Percentiles rank a stretch among this genome's conserved stretches.
phyloP scores from a whole-genome alignment of 257 asterid species.

The Ligustrum vulgare region DNA sequence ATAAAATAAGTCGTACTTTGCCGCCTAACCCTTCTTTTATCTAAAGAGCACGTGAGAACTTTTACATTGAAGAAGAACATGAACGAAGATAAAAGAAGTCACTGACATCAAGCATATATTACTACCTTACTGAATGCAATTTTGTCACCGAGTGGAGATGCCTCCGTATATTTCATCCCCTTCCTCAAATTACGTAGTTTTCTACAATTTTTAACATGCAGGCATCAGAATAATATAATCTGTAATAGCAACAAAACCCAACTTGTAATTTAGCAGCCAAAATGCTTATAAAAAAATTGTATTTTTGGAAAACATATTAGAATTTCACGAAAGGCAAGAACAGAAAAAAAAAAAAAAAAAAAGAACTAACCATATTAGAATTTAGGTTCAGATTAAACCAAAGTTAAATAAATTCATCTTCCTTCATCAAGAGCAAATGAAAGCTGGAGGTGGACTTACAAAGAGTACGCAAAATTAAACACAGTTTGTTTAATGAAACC shows the following conservation, averaged over 20 bases:
- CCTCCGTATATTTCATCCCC: conserved; percentile 65
- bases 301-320: too few relatives aligned
- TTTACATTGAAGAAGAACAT: conserved; percentile 21
- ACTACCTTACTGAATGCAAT: conserved; percentile 92
- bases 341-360: not conserved
- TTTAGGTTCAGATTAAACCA: conserved; percentile 8
- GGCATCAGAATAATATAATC: conserved; percentile 16
- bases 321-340: not conserved
- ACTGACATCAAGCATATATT: conserved; percentile 13
- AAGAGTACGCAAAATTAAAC: conserved; percentile 73
- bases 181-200: conserved; percentile 69
- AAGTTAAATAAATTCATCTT: not conserved
- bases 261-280: not conserved
- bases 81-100: conserved; percentile 12
- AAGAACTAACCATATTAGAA: not conserved
- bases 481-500: conserved; percentile 66
- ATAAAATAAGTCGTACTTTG: conserved; percentile 76
- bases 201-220: conserved; percentile 37
- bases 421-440: not conserved
- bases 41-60: conserved; percentile 40
- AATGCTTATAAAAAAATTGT: not conserved
- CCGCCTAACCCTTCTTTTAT: conserved; percentile 94
- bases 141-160: conserved; percentile 73
- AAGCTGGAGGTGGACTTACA: conserved; percentile 55
- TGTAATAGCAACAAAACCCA: not conserved